Conservation (phyloP, 2,329 filamentous ascomycete genomes). For the Ophiostoma tasmaniense region DNA sequence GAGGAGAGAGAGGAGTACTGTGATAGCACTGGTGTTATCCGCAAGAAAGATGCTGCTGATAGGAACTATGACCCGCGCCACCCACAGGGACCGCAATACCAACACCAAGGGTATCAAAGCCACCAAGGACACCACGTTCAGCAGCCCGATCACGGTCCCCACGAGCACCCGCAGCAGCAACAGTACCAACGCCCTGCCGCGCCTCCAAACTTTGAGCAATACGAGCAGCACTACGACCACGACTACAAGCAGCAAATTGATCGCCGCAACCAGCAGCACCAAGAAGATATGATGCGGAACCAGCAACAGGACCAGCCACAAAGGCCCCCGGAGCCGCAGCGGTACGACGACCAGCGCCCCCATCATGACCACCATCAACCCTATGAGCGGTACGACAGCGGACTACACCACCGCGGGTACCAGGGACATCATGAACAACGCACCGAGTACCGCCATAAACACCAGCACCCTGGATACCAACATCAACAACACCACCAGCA, state of each 20-base stretch:
- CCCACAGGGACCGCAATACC: not conserved
- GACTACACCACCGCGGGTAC: not conserved
- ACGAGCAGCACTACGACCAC: not conserved
- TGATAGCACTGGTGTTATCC: not conserved
- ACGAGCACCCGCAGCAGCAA: not conserved
- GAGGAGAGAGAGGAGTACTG: not conserved
- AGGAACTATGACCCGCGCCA: not conserved
- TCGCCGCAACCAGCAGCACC: not conserved
- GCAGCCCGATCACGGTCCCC: not conserved
- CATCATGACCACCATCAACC: not conserved
- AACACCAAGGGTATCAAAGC: not conserved
- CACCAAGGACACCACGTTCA: not conserved
- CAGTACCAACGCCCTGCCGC: not conserved
- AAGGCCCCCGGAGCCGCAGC: not conserved
- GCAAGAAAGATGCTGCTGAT: not conserved
- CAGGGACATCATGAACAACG: too few relatives aligned
- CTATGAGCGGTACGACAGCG: not conserved
- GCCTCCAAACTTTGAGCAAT: not conserved
- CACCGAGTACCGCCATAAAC: not conserved
- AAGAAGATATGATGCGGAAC: not conserved
- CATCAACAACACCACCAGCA: not conserved
- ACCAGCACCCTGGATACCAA: not conserved
- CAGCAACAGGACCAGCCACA: not conserved
- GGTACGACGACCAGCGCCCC: not conserved
- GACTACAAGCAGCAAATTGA: not conserved